Evolutionary conservation across 495 filamentous ascomycete species (phyloP).

Genomic region (Rhypophila decipiens): DNA sequence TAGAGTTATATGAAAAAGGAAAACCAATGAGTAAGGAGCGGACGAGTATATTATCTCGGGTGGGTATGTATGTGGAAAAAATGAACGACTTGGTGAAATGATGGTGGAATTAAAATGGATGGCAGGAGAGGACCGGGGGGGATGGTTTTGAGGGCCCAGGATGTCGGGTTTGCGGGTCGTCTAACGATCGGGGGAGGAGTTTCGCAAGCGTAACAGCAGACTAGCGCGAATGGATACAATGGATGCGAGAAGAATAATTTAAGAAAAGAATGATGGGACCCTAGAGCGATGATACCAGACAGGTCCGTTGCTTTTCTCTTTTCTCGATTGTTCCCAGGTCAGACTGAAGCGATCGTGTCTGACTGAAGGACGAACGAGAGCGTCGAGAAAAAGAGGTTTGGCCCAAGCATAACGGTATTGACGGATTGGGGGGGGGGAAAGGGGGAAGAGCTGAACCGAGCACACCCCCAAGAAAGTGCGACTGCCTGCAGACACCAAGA

Average conservation of each 20-base stretch:
- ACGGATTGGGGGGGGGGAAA: too few relatives aligned
- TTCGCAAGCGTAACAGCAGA: constrained; percentile 4
- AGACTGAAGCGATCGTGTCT: not conserved
- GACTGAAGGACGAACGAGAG: constrained; percentile 2
- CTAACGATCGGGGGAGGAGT: constrained; percentile 9
- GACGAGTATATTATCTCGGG: constrained; percentile 23
- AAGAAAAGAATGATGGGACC: constrained; percentile 1
- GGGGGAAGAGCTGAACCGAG: too few relatives aligned
- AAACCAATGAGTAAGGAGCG: constrained; percentile 19
- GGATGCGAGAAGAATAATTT: constrained; percentile 3
- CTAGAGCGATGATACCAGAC: constrained; percentile 4
- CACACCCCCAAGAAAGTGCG: too few relatives aligned
- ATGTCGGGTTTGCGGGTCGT: constrained; percentile 15
- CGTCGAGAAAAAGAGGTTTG: not conserved
- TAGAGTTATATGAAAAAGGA: constrained; percentile 3
- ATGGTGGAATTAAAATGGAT: constrained; percentile 20
- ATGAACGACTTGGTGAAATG: constrained; percentile 28
- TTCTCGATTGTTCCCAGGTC: not conserved
- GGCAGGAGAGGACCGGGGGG: constrained; percentile 9
- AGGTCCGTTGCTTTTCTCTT: not conserved
- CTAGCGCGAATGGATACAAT: constrained; percentile 6
- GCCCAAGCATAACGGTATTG: not conserved
- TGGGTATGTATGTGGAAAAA: constrained; percentile 6
- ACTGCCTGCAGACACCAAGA: too few relatives aligned
- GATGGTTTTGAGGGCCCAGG: constrained; percentile 11